phyloP scores from a whole-genome alignment of 2,329 filamentous ascomycete genomes.

The Zymoseptoria pseudotritici region DNA sequence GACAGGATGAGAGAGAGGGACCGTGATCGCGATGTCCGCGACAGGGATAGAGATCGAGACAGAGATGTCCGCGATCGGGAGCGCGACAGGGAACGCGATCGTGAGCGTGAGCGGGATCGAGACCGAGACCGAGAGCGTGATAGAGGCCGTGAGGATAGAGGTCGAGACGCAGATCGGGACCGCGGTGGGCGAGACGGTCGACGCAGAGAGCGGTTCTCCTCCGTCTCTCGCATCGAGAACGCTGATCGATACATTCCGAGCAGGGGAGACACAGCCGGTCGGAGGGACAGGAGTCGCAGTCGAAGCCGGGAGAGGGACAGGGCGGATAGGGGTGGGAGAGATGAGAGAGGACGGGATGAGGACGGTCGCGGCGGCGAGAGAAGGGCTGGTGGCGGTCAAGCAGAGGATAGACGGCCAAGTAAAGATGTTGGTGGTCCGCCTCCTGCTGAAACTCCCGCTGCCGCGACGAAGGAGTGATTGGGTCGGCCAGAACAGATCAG shows the following conservation, averaged over 20 bases:
- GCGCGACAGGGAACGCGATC: conserved; percentile 15
- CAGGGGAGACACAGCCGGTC: conserved; percentile 11
- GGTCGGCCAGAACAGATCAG: not conserved
- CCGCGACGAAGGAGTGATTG: not conserved
- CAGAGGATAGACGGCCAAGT: not conserved
- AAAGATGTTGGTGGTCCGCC: not conserved
- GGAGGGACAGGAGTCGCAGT: conserved; percentile 6
- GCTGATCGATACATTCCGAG: conserved; percentile 30
- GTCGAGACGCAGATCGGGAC: not conserved
- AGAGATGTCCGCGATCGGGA: conserved; percentile 10
- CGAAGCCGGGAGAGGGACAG: conserved; percentile 17
- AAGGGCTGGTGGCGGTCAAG: not conserved
- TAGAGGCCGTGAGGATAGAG: conserved; percentile 23
- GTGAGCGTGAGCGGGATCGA: conserved; percentile 23
- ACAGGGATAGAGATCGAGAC: conserved; percentile 15
- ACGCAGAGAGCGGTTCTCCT: not conserved
- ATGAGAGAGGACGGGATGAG: not conserved
- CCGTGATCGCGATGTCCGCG: conserved; percentile 21
- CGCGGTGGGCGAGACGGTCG: not conserved
- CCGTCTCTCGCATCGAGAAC: conserved; percentile 1
- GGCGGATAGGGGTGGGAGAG: not conserved
- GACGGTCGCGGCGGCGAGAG: not conserved
- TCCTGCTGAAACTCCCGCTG: not conserved
- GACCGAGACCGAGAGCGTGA: conserved; percentile 13
- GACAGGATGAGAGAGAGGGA: conserved; percentile 5